Conservation (phyloP, 2,329 filamentous ascomycete genomes). For the Aspergillus pseudonomiae region DNA sequence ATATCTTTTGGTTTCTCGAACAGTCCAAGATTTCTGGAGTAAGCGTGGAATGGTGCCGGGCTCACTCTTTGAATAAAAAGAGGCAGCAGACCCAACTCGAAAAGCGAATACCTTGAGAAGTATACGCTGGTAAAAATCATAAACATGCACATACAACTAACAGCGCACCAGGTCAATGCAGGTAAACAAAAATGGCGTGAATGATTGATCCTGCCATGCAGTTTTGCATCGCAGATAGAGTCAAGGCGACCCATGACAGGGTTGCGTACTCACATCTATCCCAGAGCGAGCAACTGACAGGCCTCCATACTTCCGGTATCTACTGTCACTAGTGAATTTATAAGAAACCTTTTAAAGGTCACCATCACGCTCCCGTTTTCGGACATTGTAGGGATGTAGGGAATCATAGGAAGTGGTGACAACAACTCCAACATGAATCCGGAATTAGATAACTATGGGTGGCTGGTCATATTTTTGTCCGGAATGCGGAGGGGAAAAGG, state of each 20-base stretch:
- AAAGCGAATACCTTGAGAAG: slow-evolving; percentile 23
- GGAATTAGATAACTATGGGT: not conserved
- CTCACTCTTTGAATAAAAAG: slow-evolving; percentile 24
- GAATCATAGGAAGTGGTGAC: not conserved
- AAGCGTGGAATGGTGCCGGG: slow-evolving; percentile 34
- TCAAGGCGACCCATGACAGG: slow-evolving; percentile 26
- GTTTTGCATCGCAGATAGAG: slow-evolving; percentile 26
- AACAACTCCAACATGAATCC: not conserved
- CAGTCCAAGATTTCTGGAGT: slow-evolving; percentile 27
- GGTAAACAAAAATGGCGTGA: slow-evolving; percentile 24
- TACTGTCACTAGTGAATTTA: not conserved
- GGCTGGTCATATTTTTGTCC: not conserved
- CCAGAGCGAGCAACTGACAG: not conserved
- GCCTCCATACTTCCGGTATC: not conserved
- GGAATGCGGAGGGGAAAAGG: not conserved
- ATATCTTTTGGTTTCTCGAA: slow-evolving; percentile 39
- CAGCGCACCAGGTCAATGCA: slow-evolving; percentile 25
- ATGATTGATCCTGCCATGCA: slow-evolving; percentile 13
- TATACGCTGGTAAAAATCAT: slow-evolving; percentile 22
- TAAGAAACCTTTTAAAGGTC: not conserved
- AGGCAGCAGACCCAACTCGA: slow-evolving; percentile 23
- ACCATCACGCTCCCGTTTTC: slow-evolving; percentile 8
- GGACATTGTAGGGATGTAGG: not conserved
- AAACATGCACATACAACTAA: slow-evolving; percentile 28
- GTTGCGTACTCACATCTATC: slow-evolving; percentile 1